Base-by-base conservation (phyloP, 208 protist genomes). In the Crithidia sp. region DNA sequence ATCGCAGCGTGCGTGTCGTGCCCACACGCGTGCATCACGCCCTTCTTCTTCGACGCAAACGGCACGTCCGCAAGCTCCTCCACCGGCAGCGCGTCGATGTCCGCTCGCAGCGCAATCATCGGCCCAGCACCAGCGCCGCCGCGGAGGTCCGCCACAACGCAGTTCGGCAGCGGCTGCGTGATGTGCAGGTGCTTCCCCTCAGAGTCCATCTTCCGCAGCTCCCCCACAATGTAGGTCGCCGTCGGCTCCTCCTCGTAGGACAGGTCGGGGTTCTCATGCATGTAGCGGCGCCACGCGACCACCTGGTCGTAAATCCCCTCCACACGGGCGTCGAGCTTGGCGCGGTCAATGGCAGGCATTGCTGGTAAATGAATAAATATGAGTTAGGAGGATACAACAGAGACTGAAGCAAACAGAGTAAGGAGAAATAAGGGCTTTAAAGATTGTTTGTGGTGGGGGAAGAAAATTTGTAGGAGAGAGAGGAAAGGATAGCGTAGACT, bases 21-120 rank as follows among this genome's bases (percentile, higher is more conserved):
- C 19, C 86, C 86, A 61, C 86, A 88, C 53, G 83, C 83, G 81
- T 91, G 86, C 79, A 88, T 91, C 66, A 86, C 81, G 49, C 86
- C 86, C 40, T 65, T 65, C 61, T 70, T 68, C 72, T 76, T 88
- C 49, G 86, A 91, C 60, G 60, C 77, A 70, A 91, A 91, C 12
- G 76, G 73, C 72, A 84, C 83, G 28, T 79, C 81, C 54, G 68
- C 66, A 55, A 82, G 72, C 73, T 91, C 86, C 59, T 85, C 72
- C n/a, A 91, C 62, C 37, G 86, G 86, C 57, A 91, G 81, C 28
- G 86, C 86, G 64, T 91, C 86, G 66, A 85, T 84, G 81, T 91
- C 86, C 41, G 86, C 82, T 37, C 86, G 82, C 74, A 91, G 75
- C 49, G 83, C 79, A 36, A 85, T 82, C 40, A 76, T 76, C 55